Base-by-base conservation (phyloP, 805 yeast genomes). In the Barnettozyma vustinii region DNA sequence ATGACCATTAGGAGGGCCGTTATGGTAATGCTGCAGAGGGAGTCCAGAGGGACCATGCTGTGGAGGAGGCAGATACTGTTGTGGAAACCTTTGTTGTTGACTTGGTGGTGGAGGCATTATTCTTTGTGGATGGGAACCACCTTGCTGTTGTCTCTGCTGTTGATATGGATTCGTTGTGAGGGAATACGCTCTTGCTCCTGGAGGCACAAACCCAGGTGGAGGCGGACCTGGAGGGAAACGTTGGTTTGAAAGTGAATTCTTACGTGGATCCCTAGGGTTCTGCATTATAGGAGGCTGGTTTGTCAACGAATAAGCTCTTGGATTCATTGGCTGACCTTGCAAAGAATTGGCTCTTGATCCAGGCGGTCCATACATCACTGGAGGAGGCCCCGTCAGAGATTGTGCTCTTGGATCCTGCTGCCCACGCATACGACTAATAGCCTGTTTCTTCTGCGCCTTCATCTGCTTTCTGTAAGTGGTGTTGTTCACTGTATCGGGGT, bases 381-480 rank as follows among this genome's bases (percentile, higher is more conserved):
- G 49, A 13, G 50, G 50, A 12, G 39, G 45, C 20, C 39, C 40
- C 2, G 55, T 52, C 32, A 60, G 30, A 0, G 64, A 60, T 32
- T 59, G 51, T 0, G 61, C 57, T 41, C 60, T 49, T 21, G 43
- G 33, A n/a, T 40, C 43, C 15, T 26, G 33, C 21, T 40, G 43
- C 35, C 9, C 25, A 10, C 21, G 12, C 33, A 40, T n/a, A 7
- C 33, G 71, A 10, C 69, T 68, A 55, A 73, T 61, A 19, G 78
- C 77, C 61, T 74, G 59, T 60, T 86, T 86, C 69, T 81, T 84
- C 60, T 80, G 83, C 5, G 79, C 80, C 43, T 83, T 81, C 75
- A 81, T 73, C 55, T 77, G 83, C 56, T 84, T 85, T 56, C 95
- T 71, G 61, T 86, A 86, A 53, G 83, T 83, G 7, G 79, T 70